phyloP scores from a whole-genome alignment of 768 basidiomycete species.

The Tulasnella sp. region DNA sequence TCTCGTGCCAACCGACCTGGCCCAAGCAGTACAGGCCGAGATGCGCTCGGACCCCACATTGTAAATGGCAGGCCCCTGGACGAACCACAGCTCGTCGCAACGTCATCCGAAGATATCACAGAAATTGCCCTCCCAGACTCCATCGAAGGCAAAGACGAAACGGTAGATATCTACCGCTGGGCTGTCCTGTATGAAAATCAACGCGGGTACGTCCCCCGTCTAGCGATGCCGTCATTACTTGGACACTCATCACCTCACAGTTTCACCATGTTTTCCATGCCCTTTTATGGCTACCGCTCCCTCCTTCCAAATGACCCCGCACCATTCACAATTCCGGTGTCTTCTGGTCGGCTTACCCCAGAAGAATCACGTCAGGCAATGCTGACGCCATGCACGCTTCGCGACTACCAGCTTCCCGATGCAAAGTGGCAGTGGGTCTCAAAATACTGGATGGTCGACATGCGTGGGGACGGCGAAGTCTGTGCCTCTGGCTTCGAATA shows the following conservation, averaged over 20 bases:
- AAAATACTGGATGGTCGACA: conserved; percentile 75
- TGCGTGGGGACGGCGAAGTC: conserved; percentile 67
- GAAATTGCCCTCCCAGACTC: background rate
- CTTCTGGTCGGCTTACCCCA: conserved; percentile 15
- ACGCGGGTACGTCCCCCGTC: conserved; percentile 42
- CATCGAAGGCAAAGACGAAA: background rate
- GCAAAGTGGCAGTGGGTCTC: conserved; percentile 76
- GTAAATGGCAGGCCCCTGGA: background rate
- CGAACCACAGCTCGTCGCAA: too few species aligned
- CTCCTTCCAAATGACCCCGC: conserved; percentile 62
- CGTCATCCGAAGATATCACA: background rate
- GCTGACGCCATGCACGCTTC: conserved; percentile 31
- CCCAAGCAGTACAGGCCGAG: background rate
- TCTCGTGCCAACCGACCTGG: background rate
- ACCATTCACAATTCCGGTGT: conserved; percentile 53
- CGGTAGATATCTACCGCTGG: conserved; percentile 52
- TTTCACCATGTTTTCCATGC: conserved; percentile 55
- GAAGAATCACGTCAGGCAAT: background rate
- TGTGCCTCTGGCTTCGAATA: conserved; percentile 64
- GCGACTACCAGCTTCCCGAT: conserved; percentile 61
- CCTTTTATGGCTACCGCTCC: conserved; percentile 56
- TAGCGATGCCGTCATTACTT: background rate
- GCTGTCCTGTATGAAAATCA: conserved; percentile 74
- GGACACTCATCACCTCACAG: conserved; percentile 23
- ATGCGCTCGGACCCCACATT: conserved; percentile 19